Conservation (phyloP, 1,139 yeast species). For the Blastobotrys aristatus region DNA sequence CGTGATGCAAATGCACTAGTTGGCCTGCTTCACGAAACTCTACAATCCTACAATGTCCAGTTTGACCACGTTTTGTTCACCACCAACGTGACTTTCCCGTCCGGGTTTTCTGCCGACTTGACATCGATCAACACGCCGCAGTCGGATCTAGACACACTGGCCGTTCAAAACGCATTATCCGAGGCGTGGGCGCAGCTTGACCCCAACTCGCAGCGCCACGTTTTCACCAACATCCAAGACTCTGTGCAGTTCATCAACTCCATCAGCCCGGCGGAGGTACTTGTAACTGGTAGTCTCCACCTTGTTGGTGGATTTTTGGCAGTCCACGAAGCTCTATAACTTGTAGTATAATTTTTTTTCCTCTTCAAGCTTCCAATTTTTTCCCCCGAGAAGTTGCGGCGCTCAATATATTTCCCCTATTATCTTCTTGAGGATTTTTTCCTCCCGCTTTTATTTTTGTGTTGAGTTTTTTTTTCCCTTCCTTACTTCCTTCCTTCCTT, state of each 20-base stretch:
- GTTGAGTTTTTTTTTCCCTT: neutral
- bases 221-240: constrained; percentile 72
- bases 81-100: constrained; percentile 87
- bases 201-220: constrained; percentile 47
- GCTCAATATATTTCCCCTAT: neutral
- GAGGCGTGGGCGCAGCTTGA: constrained; percentile 57
- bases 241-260: constrained; percentile 52
- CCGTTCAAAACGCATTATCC: constrained; percentile 74
- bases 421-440: neutral
- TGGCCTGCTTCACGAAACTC: constrained; percentile 44
- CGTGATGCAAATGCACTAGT: constrained; percentile 74
- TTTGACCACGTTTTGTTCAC: constrained; percentile 81
- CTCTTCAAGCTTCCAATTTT: neutral
- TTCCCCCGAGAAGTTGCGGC: neutral
- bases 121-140: constrained; percentile 79
- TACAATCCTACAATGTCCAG: constrained; percentile 31
- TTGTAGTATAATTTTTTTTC: neutral
- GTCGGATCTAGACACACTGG: constrained; percentile 68
- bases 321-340: constrained; percentile 42
- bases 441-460: neutral
- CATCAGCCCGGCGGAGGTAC: constrained; percentile 52
- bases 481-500: neutral
- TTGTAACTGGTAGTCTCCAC: constrained; percentile 92
- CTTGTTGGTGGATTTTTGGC: constrained; percentile 90
- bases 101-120: constrained; percentile 81